phyloP scores from a whole-genome alignment of 106 monocot species.

The Allium fistulosum region DNA sequence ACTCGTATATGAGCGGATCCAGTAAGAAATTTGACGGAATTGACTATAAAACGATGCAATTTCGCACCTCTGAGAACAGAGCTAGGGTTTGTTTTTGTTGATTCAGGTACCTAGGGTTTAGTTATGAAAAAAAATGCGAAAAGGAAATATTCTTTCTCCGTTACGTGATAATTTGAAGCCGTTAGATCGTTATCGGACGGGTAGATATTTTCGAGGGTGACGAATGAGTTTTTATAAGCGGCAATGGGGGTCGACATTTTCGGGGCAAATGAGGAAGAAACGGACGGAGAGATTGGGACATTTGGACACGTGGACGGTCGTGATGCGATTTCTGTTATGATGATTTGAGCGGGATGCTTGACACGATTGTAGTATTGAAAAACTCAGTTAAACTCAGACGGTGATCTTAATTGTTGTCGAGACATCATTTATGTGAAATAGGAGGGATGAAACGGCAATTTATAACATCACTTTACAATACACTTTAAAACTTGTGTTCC shows the following conservation, averaged over 20 bases:
- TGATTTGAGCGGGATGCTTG: conserved; percentile 4
- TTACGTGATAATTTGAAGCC: conserved; percentile 1
- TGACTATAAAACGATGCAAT: conserved; percentile 1
- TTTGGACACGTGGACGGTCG: conserved; percentile 4
- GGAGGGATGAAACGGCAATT: too few species aligned
- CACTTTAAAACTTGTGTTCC: too few species aligned
- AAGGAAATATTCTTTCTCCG: conserved; percentile 6
- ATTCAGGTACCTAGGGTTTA: conserved; percentile 16
- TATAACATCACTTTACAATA: too few species aligned
- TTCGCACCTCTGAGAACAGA: conserved; percentile 7
- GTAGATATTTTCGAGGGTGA: not conserved
- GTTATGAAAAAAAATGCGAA: conserved; percentile 7
- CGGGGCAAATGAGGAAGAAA: conserved; percentile 8
- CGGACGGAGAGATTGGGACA: not conserved
- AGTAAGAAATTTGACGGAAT: not conserved
- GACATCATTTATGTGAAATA: too few species aligned
- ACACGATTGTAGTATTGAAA: not conserved
- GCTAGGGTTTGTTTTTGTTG: conserved; percentile 14
- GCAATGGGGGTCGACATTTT: not conserved
- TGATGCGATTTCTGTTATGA: not conserved
- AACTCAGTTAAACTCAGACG: too few species aligned
- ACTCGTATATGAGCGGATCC: conserved; percentile 1
- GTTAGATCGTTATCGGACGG: conserved; percentile 9
- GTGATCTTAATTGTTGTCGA: too few species aligned
- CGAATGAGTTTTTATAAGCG: not conserved